A percentile compares a stretch with the other conserved stretches of the same genome.
Conservation (phyloP, 2,329 filamentous ascomycete species). For the Arthroderma sp. region DNA sequence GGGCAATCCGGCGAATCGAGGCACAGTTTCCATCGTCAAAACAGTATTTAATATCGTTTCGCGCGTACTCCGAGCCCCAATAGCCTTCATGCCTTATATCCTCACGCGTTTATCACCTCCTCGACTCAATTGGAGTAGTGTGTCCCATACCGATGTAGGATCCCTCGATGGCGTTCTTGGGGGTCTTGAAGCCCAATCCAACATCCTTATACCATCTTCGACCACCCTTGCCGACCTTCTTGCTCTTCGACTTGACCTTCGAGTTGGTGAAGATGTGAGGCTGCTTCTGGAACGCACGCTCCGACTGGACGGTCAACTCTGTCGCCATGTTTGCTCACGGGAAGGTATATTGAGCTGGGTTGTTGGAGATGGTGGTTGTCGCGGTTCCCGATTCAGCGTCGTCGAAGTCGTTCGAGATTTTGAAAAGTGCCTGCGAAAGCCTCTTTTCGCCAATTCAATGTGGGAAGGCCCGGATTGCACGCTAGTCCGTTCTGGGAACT, state of each 20-base stretch:
- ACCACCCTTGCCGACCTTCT: conserved; percentile 74
- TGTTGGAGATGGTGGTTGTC: conserved; percentile 14
- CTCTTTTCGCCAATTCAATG: conserved; percentile 21
- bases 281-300: conserved; percentile 99
- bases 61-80: too few species aligned
- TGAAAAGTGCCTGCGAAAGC: conserved; percentile 4
- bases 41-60: too few species aligned
- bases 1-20: too few species aligned
- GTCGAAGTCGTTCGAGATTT: conserved; percentile 23
- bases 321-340: conserved; percentile 67
- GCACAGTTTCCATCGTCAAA: too few species aligned
- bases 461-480: conserved; percentile 23
- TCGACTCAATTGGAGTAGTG: not conserved
- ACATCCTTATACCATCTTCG: conserved; percentile 99
- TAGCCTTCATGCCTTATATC: too few species aligned
- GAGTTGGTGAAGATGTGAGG: conserved; percentile 99
- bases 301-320: conserved; percentile 98
- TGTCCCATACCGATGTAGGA: conserved; percentile 87
- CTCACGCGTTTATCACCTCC: too few species aligned
- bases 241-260: conserved; percentile 76
- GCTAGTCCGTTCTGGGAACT: conserved; percentile 21
- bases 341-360: conserved; percentile 28
- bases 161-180: conserved; percentile 97
- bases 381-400: conserved; percentile 22
- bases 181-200: conserved; percentile 96